Conservation (phyloP, 75 land plant species). For the Sequoia sempervirens region DNA sequence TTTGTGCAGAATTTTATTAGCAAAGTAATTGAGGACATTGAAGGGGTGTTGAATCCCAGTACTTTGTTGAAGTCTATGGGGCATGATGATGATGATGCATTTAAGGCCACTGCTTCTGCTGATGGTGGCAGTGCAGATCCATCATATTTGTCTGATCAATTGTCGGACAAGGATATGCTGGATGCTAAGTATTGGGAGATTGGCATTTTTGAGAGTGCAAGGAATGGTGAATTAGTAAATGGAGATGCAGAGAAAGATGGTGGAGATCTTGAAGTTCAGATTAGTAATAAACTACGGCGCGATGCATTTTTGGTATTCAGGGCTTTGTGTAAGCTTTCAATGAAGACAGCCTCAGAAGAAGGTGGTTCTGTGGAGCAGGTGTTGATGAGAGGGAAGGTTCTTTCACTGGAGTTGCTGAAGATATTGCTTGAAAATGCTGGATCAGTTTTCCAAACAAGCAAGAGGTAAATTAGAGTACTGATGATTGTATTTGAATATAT, state of each 20-base stretch:
- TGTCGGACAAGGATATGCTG: constrained; percentile 14
- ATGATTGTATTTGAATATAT: not conserved
- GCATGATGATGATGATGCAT: not conserved
- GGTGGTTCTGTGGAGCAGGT: constrained; percentile 53
- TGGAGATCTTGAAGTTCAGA: constrained; percentile 9
- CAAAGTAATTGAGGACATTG: constrained; percentile 52
- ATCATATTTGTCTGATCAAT: constrained; percentile 3
- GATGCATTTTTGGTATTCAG: constrained; percentile 62
- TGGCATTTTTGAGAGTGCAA: constrained; percentile 16
- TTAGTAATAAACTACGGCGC: constrained; percentile 43
- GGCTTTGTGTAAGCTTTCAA: constrained; percentile 73
- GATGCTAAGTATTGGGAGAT: constrained; percentile 23
- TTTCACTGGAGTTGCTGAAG: constrained; percentile 69
- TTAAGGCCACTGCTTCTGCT: not conserved
- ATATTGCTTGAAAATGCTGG: constrained; percentile 62
- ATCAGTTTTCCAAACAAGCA: constrained; percentile 50
- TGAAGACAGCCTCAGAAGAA: constrained; percentile 66
- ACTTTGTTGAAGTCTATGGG: constrained; percentile 1
- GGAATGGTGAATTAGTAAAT: constrained; percentile 22
- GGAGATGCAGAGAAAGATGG: constrained; percentile 25
- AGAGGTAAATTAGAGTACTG: constrained; percentile 26
- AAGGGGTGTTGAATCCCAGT: constrained; percentile 13
- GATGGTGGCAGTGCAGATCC: constrained; percentile 3
- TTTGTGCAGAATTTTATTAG: constrained; percentile 56
- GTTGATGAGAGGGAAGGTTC: constrained; percentile 55